phyloP scores from a whole-genome alignment of 768 basidiomycete species.

The Leucocoprinus birnbaumii region DNA sequence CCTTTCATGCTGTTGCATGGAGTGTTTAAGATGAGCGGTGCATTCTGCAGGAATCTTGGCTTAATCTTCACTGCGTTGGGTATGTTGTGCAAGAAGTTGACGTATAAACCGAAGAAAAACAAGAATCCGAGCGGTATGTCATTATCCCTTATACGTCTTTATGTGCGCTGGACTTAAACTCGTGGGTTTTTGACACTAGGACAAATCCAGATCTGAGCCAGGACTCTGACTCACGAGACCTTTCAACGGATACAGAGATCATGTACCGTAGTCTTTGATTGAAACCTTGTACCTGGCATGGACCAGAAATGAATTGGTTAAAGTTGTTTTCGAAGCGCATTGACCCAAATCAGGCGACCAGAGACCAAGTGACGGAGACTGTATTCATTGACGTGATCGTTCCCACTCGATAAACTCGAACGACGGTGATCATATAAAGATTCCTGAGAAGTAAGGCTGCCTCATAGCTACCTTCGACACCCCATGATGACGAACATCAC shows the following conservation, averaged over 20 bases:
- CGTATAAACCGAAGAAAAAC: not conserved
- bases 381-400: too few species aligned
- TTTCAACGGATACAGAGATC: too few species aligned
- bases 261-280: not conserved
- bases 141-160: too few species aligned
- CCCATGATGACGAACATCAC: not conserved
- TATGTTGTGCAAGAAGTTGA: not conserved
- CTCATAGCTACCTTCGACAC: too few species aligned
- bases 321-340: too few species aligned
- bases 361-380: not conserved
- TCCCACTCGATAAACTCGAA: too few species aligned
- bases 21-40: slow-evolving; percentile 4
- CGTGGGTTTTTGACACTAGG: not conserved
- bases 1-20: slow-evolving; percentile 9
- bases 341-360: too few species aligned
- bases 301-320: not conserved
- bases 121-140: not conserved
- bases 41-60: not conserved
- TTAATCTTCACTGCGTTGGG: slow-evolving; percentile 1
- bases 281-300: not conserved
- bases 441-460: too few species aligned
- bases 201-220: not conserved
- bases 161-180: not conserved
- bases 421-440: too few species aligned
- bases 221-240: too few species aligned